Evolutionary conservation across 768 basidiomycete species (phyloP), one percentile per base, ranked within the genome.

Genomic region (Artomyces pyxidatus): DNA sequence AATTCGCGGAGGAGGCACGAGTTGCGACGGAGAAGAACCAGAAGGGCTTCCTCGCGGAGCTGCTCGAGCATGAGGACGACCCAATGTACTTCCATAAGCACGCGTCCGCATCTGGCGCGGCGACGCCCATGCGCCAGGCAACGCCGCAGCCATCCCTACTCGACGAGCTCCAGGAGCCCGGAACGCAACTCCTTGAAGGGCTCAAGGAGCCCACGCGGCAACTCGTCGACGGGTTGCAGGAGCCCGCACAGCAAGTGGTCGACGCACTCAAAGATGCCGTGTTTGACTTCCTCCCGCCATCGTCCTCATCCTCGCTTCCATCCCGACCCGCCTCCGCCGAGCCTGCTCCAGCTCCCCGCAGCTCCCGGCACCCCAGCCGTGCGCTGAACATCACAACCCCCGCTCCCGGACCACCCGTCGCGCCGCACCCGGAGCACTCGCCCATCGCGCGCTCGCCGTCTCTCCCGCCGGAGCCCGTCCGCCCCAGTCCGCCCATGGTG

Each of bases 41-140:
- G 51, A 71, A 71, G 48, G 70, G 65, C 21, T 66, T 87, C 5
- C 66, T 88, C 42, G 76, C 83, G 39, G 85, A 88, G 59, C 62
- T 88, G 29, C 60, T 87, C 30, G 56, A 72, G 50, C 77, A 83
- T 51, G 76, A 87, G 62, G 81, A 85, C 44, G 84, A 88, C 61
- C 84, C 84, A 1, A 61, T 86, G 56, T 83, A 80, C 59, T 83
- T 46, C 45, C 56, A 56, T 23, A 10, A 51, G 40, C 32, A 39
- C 19, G 29, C 48, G 44, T 6, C 52, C 50, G 27, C 46, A 47
- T 27, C 37, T 29, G 21, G 26, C 21, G 12, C 26, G 23, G 19
- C 42, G 22, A 21, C 37, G 10, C 49, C 45, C 16, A 49, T 45
- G 21, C 47, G 43, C 40, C 14, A 48, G 12, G 28, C 57, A 26